Percentiles rank a stretch among this genome's conserved stretches.
Evolutionary conservation across 129 eudicot species (phyloP).

Genomic region (Helianthus annuus): DNA sequence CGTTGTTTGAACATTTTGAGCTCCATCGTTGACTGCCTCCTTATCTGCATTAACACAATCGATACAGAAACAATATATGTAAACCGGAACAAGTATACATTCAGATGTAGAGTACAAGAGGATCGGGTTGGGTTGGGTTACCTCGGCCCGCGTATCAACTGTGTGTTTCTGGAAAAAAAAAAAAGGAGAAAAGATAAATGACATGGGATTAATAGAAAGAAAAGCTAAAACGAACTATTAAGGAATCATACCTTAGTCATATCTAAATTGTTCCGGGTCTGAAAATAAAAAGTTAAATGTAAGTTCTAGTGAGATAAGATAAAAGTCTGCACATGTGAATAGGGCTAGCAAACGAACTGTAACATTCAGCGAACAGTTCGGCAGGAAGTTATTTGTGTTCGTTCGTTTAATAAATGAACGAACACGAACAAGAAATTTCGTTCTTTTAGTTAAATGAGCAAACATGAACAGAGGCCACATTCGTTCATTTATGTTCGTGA

Average conservation of each 20-base stretch:
- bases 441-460: too few relatives aligned
- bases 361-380: too few relatives aligned
- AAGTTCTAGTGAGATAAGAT: slow-evolving; percentile 8
- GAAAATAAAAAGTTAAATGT: slow-evolving; percentile 26
- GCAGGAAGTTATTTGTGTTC: too few relatives aligned
- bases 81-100: background rate
- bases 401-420: too few relatives aligned
- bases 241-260: slow-evolving; percentile 46
- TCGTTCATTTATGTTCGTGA: too few relatives aligned
- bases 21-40: slow-evolving; percentile 78
- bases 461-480: too few relatives aligned
- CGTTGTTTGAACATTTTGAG: slow-evolving; percentile 68
- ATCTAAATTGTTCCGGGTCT: slow-evolving; percentile 44
- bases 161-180: slow-evolving; percentile 44
- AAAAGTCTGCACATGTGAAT: background rate
- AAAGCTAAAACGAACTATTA: background rate
- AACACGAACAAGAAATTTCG: too few relatives aligned
- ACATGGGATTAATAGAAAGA: background rate
- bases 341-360: too few relatives aligned
- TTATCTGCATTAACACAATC: slow-evolving; percentile 47
- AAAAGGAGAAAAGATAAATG: background rate
- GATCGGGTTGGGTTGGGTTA: slow-evolving; percentile 29
- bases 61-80: slow-evolving; percentile 8
- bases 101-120: background rate
- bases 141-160: slow-evolving; percentile 67